phyloP scores from a whole-genome alignment of 108 stramenopile genomes.

The Skeletonema tropicum region DNA sequence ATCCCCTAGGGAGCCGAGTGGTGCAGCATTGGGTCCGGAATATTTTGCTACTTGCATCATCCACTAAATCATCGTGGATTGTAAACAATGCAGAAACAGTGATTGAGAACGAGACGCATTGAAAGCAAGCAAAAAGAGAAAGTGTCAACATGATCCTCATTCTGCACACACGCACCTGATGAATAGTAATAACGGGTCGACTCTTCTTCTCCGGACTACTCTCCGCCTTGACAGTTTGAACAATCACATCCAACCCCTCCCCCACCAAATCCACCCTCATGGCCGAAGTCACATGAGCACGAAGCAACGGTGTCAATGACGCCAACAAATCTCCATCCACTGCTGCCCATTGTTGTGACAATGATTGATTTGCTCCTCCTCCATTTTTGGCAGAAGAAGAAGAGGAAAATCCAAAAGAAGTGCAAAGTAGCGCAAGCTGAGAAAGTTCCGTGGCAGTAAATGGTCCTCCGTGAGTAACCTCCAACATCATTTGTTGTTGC shows the following conservation, averaged over 20 bases:
- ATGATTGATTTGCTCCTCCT: conserved; percentile 10
- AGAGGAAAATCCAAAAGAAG: conserved; percentile 13
- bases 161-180: conserved; percentile 22
- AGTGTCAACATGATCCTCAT: not conserved
- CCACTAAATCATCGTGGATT: conserved; percentile 18
- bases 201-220: not conserved
- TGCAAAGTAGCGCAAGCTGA: conserved; percentile 49
- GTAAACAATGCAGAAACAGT: not conserved
- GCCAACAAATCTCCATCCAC: conserved; percentile 52
- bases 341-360: conserved; percentile 24
- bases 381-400: not conserved
- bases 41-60: conserved; percentile 47
- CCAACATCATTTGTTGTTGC: conserved; percentile 8
- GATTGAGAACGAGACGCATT: not conserved
- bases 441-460: conserved; percentile 51
- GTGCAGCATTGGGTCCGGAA: conserved; percentile 34
- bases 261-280: conserved; percentile 51
- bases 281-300: conserved; percentile 50
- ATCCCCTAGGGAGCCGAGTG: conserved; percentile 40
- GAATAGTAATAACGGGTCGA: conserved; percentile 31
- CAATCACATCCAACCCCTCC: conserved; percentile 48
- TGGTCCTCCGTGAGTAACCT: conserved; percentile 43
- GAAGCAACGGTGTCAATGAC: conserved; percentile 45
- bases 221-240: conserved; percentile 15
- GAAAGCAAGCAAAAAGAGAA: not conserved